Base-by-base conservation (phyloP, 2,329 filamentous ascomycete genomes). In the Ceratocystiopsis brevicomis region DNA sequence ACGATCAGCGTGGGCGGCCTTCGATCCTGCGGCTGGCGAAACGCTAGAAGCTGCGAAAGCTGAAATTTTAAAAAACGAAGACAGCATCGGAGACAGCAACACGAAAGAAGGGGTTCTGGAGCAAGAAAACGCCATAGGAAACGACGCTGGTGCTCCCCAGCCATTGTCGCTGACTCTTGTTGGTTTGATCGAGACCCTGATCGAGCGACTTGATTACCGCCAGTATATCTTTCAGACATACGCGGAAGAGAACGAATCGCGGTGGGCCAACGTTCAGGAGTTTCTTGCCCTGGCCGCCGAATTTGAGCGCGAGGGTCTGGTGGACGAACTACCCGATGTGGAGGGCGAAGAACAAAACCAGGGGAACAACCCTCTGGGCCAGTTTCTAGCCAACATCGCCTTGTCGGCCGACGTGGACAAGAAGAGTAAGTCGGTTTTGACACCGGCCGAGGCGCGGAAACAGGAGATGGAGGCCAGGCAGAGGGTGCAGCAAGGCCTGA, bases 191-290 rank as follows among this genome's bases (percentile, higher is more conserved):
- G 60, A 70, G 45, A 61, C 66, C 21, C 53, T 76, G 4, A 66
- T 81, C 30, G 67, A 72, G 13, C 79, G 79, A 50, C 69, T 92
- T 8, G 66, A 72, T 12, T 84, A 88, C 49, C 69, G 84, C 53
- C 70, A 74, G n/a, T 83, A 82, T 53, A 63, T 96, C 6, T 70
- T 79, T 50, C 69, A 72, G 12, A 72, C 76, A 18, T 80, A 88
- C 50, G 67, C 71, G 0, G 77, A 90, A 16, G 78, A 88, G 47
- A 71, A 80, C 50, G 84, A 90, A 51, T 68, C 76, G 44, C 69
- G 86, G 47, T 90, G 86, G 83, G 78, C 78, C 32, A 96, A 94
- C 52, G 77, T 96, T 0, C 76, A 90, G 53, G 88, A 96, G 58
- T 73, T 96, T n/a, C 64, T 92, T 45, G 73, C 66, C 15, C 76